These are phyloP conservation scores for Spinellus fusiger DNA, from an alignment of 192 early-diverging fungal genomes.

Conservation along the genomic window DNA sequence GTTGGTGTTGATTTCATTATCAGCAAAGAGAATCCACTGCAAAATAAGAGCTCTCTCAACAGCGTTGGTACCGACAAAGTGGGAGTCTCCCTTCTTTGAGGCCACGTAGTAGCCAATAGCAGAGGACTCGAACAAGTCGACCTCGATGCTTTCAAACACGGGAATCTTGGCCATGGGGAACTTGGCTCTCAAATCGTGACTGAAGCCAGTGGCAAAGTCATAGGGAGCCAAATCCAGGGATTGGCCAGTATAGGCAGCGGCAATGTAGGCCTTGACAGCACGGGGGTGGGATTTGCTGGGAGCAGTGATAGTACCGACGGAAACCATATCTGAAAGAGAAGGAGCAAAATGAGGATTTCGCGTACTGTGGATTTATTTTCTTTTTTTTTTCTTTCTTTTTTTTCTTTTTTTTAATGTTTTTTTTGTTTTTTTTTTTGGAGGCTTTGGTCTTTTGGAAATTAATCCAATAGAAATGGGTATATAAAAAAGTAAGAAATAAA, in stretches of 20 bases:
- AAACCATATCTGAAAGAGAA: too few relatives aligned
- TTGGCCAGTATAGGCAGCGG: not conserved
- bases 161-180: constrained; percentile 92
- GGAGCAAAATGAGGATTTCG: too few relatives aligned
- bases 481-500: too few relatives aligned
- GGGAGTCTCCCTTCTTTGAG: constrained; percentile 39
- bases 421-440: too few relatives aligned
- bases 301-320: constrained; percentile 37
- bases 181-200: constrained; percentile 81
- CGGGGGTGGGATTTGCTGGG: constrained; percentile 61
- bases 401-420: too few relatives aligned
- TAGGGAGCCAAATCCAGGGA: constrained; percentile 30
- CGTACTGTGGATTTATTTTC: too few relatives aligned
- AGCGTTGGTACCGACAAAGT: constrained; percentile 50
- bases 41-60: constrained; percentile 60
- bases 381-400: too few relatives aligned
- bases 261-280: constrained; percentile 55
- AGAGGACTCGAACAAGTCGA: constrained; percentile 70
- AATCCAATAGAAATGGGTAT: too few relatives aligned
- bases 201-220: constrained; percentile 67
- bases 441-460: too few relatives aligned
- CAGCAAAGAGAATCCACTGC: constrained; percentile 60
- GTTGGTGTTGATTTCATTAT: constrained; percentile 48
- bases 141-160: constrained; percentile 76
- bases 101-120: constrained; percentile 89